These are phyloP conservation scores for Forsythia viridissima DNA, from an alignment of 257 asterid species.

Conservation along the genomic window DNA sequence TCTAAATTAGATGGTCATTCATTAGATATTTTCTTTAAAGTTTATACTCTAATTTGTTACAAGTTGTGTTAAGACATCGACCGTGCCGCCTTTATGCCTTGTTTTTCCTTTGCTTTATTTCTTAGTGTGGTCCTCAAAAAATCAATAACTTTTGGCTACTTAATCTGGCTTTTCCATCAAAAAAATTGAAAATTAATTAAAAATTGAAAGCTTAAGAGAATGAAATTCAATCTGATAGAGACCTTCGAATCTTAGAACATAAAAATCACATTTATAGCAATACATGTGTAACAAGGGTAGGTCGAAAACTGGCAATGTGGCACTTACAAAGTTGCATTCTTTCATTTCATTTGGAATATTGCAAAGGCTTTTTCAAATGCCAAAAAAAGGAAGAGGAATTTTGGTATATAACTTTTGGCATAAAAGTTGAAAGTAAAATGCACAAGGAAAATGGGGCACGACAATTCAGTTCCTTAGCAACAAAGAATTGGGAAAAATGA, in stretches of 20 bases:
- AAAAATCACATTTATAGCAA: background rate
- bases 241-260: conserved; percentile 3
- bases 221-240: background rate
- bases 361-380: conserved; percentile 3
- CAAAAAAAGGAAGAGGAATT: background rate
- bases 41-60: too few relatives aligned
- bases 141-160: background rate
- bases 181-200: background rate
- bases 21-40: too few relatives aligned
- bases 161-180: background rate
- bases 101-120: too few relatives aligned
- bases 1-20: too few relatives aligned
- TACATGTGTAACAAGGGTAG: background rate
- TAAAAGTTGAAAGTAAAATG: background rate
- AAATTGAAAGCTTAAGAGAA: background rate
- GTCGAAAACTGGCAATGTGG: background rate
- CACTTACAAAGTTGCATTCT: background rate
- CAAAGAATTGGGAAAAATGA: conserved; percentile 19
- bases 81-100: too few relatives aligned
- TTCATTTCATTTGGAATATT: conserved; percentile 15
- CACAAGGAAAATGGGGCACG: conserved; percentile 16
- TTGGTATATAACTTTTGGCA: conserved; percentile 3
- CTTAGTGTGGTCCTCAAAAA: too few relatives aligned
- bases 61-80: too few relatives aligned
- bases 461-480: conserved; percentile 29